Evolutionary conservation across 164 flowering plant genomes (phyloP).

Genomic region (Platanus orientalis): DNA sequence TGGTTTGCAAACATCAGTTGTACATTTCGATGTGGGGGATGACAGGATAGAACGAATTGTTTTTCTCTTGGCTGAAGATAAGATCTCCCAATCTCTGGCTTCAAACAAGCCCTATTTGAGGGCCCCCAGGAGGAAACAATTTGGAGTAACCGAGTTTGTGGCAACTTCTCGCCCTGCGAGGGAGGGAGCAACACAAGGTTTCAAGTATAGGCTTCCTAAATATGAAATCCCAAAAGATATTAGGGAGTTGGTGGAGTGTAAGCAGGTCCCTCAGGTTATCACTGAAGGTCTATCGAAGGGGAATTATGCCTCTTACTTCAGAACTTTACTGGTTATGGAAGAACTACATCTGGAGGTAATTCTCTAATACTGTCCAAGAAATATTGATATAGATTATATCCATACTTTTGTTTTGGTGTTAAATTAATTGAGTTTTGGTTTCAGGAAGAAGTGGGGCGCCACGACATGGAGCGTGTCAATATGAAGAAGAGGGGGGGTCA

Average conservation of each 20-base stretch:
- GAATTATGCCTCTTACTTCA: constrained; percentile 61
- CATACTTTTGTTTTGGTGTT: not conserved
- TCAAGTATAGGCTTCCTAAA: constrained; percentile 38
- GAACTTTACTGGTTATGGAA: constrained; percentile 62
- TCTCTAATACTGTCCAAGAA: not conserved
- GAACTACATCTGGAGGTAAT: constrained; percentile 83
- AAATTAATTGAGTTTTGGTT: constrained; percentile 13
- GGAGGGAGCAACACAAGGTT: constrained; percentile 6
- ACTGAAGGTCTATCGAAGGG: constrained; percentile 36
- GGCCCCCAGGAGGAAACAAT: constrained; percentile 31
- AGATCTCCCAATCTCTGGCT: constrained; percentile 55
- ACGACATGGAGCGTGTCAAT: constrained; percentile 68
- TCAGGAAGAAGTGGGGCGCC: constrained; percentile 75
- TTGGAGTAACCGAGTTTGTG: constrained; percentile 35
- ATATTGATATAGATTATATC: not conserved
- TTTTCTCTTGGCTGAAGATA: constrained; percentile 76
- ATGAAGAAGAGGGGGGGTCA: constrained; percentile 46
- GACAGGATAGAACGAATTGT: constrained; percentile 69
- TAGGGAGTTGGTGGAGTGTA: constrained; percentile 46
- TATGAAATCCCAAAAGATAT: constrained; percentile 52
- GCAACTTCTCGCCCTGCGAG: constrained; percentile 46
- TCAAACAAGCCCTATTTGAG: constrained; percentile 57
- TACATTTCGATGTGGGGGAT: constrained; percentile 63
- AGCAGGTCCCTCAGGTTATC: constrained; percentile 56
- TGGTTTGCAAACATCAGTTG: constrained; percentile 62